Conservation (phyloP, 164 flowering plant species). For the Chimonanthus salicifolius region DNA sequence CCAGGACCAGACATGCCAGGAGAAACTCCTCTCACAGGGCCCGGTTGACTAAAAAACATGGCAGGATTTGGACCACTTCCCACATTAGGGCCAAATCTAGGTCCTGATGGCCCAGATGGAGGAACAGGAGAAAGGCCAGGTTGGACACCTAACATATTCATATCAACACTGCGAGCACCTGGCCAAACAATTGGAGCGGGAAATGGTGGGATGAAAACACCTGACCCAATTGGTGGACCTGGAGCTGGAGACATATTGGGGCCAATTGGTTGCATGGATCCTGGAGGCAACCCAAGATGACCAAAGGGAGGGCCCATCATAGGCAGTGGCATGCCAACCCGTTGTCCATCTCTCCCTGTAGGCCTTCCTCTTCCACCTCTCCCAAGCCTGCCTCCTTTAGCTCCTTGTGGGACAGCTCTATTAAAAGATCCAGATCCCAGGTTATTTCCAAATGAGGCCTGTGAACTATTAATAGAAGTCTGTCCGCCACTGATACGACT, state of each 20-base stretch:
- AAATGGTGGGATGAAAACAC: slow-evolving; percentile 74
- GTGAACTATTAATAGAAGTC: slow-evolving; percentile 48
- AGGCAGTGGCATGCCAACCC: slow-evolving; percentile 56
- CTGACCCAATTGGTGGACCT: slow-evolving; percentile 76
- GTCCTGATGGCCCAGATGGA: slow-evolving; percentile 52
- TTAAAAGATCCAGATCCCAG: slow-evolving; percentile 50
- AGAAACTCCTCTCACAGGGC: slow-evolving; percentile 59
- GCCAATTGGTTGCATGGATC: slow-evolving; percentile 62
- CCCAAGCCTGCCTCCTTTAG: slow-evolving; percentile 62
- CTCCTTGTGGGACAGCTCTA: slow-evolving; percentile 49
- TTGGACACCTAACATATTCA: slow-evolving; percentile 71
- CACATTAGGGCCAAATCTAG: slow-evolving; percentile 61
- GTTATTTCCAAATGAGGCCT: slow-evolving; percentile 44
- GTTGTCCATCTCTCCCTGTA: slow-evolving; percentile 70
- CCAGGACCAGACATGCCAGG: slow-evolving; percentile 59
- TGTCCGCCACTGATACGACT: slow-evolving; percentile 42
- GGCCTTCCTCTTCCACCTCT: slow-evolving; percentile 80
- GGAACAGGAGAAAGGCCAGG: slow-evolving; percentile 69
- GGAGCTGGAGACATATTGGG: slow-evolving; percentile 88
- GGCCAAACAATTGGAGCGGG: slow-evolving; percentile 84
- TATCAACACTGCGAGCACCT: slow-evolving; percentile 75
- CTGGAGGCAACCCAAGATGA: slow-evolving; percentile 83
- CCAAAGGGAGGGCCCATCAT: slow-evolving; percentile 81
- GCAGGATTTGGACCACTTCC: slow-evolving; percentile 55
- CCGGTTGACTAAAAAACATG: slow-evolving; percentile 70